Evolutionary conservation across 495 filamentous ascomycete species (phyloP).

Genomic region (Annulohypoxylon maeteangense): DNA sequence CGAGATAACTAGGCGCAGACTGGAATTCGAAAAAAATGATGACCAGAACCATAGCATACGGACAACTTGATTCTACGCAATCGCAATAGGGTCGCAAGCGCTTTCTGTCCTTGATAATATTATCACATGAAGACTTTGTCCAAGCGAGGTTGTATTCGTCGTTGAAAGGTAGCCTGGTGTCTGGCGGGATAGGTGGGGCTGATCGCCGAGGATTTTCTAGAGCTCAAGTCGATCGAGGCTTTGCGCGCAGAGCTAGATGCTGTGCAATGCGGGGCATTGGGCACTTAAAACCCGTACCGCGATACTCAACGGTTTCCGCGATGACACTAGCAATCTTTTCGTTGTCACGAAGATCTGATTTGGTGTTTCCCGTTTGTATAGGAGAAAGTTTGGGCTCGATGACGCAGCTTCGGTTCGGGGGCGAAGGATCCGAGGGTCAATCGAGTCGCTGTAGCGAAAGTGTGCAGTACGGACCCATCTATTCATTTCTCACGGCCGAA

Average conservation of each 20-base stretch:
- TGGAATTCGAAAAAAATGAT: background rate
- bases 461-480: constrained; percentile 7
- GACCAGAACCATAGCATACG: background rate
- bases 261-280: constrained; percentile 45
- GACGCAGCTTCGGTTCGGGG: constrained; percentile 48
- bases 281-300: constrained; percentile 23
- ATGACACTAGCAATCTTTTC: constrained; percentile 6
- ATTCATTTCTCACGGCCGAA: constrained; percentile 21
- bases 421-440: constrained; percentile 40
- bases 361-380: constrained; percentile 4
- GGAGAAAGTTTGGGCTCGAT: constrained; percentile 33
- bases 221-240: constrained; percentile 41
- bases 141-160: constrained; percentile 17
- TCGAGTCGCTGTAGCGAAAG: constrained; percentile 35
- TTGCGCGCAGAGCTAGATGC: constrained; percentile 39
- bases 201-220: constrained; percentile 42
- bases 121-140: background rate
- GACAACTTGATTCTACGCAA: background rate
- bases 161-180: constrained; percentile 26
- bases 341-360: constrained; percentile 11
- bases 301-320: constrained; percentile 11
- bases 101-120: background rate
- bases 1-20: background rate
- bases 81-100: background rate
- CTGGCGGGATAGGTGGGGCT: constrained; percentile 38